Evolutionary conservation across 306 rosid species (phyloP).

Genomic region (cucumber (Cucumis sativus)): DNA sequence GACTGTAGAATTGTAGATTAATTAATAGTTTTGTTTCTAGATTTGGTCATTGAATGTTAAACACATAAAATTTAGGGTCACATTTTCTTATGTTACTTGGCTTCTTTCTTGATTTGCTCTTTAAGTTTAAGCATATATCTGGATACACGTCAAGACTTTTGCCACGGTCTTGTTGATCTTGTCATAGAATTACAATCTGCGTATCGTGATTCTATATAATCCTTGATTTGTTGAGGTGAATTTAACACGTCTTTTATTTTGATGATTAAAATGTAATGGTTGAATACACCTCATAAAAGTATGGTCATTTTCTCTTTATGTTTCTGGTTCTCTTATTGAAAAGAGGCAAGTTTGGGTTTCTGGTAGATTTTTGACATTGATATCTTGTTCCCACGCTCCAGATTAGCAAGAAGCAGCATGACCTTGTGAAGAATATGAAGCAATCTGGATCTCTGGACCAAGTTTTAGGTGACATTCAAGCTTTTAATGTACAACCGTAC

Average conservation of each 20-base stretch:
- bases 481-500: constrained; percentile 72
- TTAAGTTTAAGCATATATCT: neutral
- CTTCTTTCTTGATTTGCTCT: neutral
- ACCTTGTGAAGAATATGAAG: constrained; percentile 85
- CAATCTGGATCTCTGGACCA: constrained; percentile 73
- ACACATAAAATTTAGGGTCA: neutral
- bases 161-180: neutral
- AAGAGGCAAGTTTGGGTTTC: neutral
- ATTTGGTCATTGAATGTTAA: neutral
- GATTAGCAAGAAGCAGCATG: constrained; percentile 86
- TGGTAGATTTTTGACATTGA: constrained; percentile 14
- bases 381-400: constrained; percentile 28
- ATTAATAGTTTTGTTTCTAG: neutral
- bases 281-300: neutral
- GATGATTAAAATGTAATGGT: neutral
- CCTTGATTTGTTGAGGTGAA: neutral
- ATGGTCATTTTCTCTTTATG: neutral
- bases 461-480: constrained; percentile 66
- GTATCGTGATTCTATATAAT: neutral
- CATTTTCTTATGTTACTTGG: neutral
- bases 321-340: neutral
- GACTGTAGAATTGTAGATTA: neutral
- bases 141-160: neutral
- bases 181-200: neutral
- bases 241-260: neutral